Percentiles rank a stretch among this genome's conserved stretches.
Evolutionary conservation across 2,329 filamentous ascomycete genomes (phyloP).

Genomic region (Rasamsonia emersonii): DNA sequence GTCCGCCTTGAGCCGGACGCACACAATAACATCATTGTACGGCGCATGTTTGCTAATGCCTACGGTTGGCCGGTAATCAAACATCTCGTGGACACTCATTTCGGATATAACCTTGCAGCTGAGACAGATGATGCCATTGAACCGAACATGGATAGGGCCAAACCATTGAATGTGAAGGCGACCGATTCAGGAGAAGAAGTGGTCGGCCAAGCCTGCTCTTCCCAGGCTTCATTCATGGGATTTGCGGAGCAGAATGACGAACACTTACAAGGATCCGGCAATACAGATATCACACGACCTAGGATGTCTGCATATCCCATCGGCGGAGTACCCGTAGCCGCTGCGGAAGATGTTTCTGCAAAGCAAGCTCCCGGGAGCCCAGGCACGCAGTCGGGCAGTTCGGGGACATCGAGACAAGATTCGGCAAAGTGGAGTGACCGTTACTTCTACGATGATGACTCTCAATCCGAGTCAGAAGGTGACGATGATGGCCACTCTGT

Average conservation of each 20-base stretch:
- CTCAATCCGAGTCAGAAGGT: slow-evolving; percentile 26
- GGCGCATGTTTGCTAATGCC: slow-evolving; percentile 92
- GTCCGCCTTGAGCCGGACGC: slow-evolving; percentile 93
- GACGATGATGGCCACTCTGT: slow-evolving; percentile 9
- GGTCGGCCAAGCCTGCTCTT: slow-evolving; percentile 29
- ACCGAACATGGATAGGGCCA: slow-evolving; percentile 59
- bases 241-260: too few species aligned
- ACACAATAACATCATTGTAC: slow-evolving; percentile 96
- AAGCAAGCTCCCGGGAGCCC: slow-evolving; percentile 6
- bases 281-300: too few species aligned
- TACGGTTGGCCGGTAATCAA: slow-evolving; percentile 97
- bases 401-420: slow-evolving; percentile 32
- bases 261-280: too few species aligned
- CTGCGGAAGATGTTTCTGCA: slow-evolving; percentile 25
- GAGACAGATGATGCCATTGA: slow-evolving; percentile 60
- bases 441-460: slow-evolving; percentile 48
- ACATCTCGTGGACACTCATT: slow-evolving; percentile 90
- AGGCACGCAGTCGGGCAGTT: slow-evolving; percentile 2
- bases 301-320: too few species aligned
- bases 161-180: slow-evolving; percentile 48
- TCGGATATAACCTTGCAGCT: slow-evolving; percentile 64
- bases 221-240: slow-evolving; percentile 40
- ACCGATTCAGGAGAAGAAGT: slow-evolving; percentile 59
- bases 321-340: background rate
- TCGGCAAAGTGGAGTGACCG: slow-evolving; percentile 59